Evolutionary conservation across 2,329 filamentous ascomycete genomes (phyloP).

Genomic region (Lasiodiplodia citricola): DNA sequence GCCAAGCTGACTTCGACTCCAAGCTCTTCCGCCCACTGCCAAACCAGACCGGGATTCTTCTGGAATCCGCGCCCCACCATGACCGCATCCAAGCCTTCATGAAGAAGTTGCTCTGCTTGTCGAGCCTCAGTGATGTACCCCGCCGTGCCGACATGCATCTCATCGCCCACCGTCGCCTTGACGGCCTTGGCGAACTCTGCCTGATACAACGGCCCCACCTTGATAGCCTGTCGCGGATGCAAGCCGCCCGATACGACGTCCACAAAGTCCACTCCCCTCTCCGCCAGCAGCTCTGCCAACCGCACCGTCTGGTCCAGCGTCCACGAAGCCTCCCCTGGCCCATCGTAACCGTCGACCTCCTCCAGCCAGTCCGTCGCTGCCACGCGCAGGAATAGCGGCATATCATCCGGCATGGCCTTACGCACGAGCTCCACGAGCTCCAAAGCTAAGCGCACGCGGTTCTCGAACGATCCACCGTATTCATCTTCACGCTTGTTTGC

Average conservation of each 20-base stretch:
- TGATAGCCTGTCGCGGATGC: conserved; percentile 65
- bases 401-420: conserved; percentile 65
- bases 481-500: conserved; percentile 70
- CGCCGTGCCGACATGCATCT: conserved; percentile 74
- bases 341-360: conserved; percentile 48
- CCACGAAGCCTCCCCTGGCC: conserved; percentile 64
- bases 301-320: conserved; percentile 66
- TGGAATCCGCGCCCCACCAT: conserved; percentile 78
- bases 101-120: conserved; percentile 67
- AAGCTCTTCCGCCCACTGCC: conserved; percentile 74
- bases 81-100: conserved; percentile 68
- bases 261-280: conserved; percentile 77
- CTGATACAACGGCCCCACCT: conserved; percentile 71
- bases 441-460: conserved; percentile 69
- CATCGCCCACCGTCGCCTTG: conserved; percentile 73
- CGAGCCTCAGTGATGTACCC: conserved; percentile 74
- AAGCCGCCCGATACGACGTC: conserved; percentile 83
- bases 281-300: conserved; percentile 71
- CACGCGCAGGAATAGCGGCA: conserved; percentile 76
- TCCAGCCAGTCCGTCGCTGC: conserved; percentile 77
- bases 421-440: conserved; percentile 71
- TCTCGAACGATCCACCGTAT: conserved; percentile 74
- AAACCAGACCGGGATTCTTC: conserved; percentile 79
- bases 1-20: conserved; percentile 74
- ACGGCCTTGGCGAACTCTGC: conserved; percentile 73